These are phyloP conservation scores for Neurospora sp. DNA, from an alignment of 495 filamentous ascomycete species.

Conservation along the genomic window DNA sequence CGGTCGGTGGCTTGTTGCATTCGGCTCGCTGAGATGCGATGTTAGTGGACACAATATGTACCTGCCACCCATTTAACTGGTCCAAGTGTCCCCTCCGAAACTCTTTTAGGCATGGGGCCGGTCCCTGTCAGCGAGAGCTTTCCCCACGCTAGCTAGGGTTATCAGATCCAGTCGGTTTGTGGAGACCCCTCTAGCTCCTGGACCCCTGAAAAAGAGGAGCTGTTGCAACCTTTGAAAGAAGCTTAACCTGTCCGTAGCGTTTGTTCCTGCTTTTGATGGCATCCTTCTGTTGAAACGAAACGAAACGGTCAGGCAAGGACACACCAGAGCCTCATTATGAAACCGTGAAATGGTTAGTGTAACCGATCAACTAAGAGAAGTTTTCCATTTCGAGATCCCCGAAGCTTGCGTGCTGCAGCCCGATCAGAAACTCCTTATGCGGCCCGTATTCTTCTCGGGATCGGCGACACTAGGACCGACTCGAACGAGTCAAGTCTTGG, in stretches of 20 bases:
- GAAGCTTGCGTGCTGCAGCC: not conserved
- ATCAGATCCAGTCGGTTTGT: not conserved
- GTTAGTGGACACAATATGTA: not conserved
- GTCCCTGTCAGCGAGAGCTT: not conserved
- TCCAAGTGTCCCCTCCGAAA: slow-evolving; percentile 6
- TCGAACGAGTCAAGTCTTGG: not conserved
- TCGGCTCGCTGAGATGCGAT: not conserved
- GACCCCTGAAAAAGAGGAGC: not conserved
- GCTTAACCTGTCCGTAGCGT: not conserved
- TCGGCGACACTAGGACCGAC: not conserved
- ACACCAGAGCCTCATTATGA: not conserved
- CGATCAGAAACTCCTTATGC: not conserved
- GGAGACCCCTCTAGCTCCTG: not conserved
- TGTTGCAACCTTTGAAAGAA: not conserved
- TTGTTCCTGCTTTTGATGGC: not conserved
- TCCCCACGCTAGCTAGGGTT: not conserved
- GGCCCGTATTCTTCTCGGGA: not conserved
- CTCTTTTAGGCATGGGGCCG: not conserved
- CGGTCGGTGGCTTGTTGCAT: slow-evolving; percentile 7
- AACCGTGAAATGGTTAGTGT: not conserved
- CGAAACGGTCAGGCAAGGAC: not conserved
- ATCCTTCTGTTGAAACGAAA: not conserved
- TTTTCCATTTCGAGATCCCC: not conserved
- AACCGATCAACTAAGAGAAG: not conserved
- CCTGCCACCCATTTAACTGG: slow-evolving; percentile 19